phyloP scores from a whole-genome alignment of 768 basidiomycete species.

The Cyathus striatus region DNA sequence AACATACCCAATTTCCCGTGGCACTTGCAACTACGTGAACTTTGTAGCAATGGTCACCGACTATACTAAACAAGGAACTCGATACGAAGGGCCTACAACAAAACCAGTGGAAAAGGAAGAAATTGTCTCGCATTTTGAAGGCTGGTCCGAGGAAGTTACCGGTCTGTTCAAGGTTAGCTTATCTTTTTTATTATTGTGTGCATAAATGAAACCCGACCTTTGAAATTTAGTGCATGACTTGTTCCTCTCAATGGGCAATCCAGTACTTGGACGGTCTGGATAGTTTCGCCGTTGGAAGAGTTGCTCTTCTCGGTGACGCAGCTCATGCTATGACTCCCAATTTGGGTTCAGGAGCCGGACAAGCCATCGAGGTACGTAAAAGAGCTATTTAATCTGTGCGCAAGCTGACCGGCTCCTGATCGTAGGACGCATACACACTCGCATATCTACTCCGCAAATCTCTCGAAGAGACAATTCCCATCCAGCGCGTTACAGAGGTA shows the following conservation, averaged over 20 bases:
- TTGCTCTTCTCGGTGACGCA: slow-evolving; percentile 17
- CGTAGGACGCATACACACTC: slow-evolving; percentile 32
- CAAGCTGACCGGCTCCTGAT: slow-evolving; percentile 2
- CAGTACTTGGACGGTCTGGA: slow-evolving; percentile 10
- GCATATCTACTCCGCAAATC: slow-evolving; percentile 17
- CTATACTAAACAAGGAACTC: slow-evolving; percentile 7
- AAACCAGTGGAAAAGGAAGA: slow-evolving; percentile 8
- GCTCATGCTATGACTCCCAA: slow-evolving; percentile 28
- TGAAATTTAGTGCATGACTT: slow-evolving; percentile 9
- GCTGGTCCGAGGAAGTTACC: slow-evolving; percentile 11
- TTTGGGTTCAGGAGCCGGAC: slow-evolving; percentile 24
- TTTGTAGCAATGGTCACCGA: slow-evolving; percentile 29
- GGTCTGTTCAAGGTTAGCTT: slow-evolving; percentile 9
- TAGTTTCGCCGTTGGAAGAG: slow-evolving; percentile 9
- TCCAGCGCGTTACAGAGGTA: slow-evolving; percentile 20
- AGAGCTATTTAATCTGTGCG: slow-evolving; percentile 25
- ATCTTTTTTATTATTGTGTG: too few species aligned
- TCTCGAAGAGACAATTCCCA: slow-evolving; percentile 6
- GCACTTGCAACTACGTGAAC: slow-evolving; percentile 42
- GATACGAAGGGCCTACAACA: slow-evolving; percentile 8
- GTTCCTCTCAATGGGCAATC: slow-evolving; percentile 13
- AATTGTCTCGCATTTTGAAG: slow-evolving; percentile 5
- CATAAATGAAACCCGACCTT: background rate
- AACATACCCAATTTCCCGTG: slow-evolving; percentile 42
- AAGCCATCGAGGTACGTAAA: slow-evolving; percentile 21